Percentiles rank a stretch among this genome's conserved stretches.
Conservation (phyloP, 805 yeast species). For the Ogataea degrootiae region DNA sequence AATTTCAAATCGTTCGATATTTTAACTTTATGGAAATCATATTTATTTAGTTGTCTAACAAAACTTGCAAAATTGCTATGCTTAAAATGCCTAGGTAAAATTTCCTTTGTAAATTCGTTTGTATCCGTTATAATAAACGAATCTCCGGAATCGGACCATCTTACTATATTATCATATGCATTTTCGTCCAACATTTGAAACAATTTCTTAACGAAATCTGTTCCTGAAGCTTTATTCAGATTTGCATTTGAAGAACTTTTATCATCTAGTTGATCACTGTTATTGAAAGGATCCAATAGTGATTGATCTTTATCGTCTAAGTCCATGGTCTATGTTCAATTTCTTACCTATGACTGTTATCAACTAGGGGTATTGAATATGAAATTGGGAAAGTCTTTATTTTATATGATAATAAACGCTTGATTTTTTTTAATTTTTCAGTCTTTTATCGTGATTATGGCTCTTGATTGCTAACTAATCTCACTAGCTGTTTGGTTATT, state of each 20-base stretch:
- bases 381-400: no score
- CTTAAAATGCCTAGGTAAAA: slow-evolving; percentile 88
- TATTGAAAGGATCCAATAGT: not conserved
- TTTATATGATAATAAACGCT: no score
- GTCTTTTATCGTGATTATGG: no score
- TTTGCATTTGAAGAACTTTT: not conserved
- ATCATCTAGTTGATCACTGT: not conserved
- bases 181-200: slow-evolving; percentile 84
- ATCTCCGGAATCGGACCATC: slow-evolving; percentile 85
- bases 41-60: slow-evolving; percentile 92
- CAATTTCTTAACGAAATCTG: slow-evolving; percentile 71
- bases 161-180: slow-evolving; percentile 66
- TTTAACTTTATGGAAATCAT: slow-evolving; percentile 95
- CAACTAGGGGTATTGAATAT: no score
- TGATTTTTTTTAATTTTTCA: no score
- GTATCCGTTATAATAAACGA: slow-evolving; percentile 87
- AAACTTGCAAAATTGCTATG: slow-evolving; percentile 93
- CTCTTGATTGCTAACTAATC: no score
- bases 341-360: no score
- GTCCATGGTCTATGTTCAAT: not conserved
- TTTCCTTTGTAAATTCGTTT: slow-evolving; percentile 81
- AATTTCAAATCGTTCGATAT: slow-evolving; percentile 58
- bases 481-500: no score
- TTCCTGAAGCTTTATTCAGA: slow-evolving; percentile 12
- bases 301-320: not conserved